Evolutionary conservation across 2,329 filamentous ascomycete genomes (phyloP).

Genomic region (Nannizziopsis barbatae): DNA sequence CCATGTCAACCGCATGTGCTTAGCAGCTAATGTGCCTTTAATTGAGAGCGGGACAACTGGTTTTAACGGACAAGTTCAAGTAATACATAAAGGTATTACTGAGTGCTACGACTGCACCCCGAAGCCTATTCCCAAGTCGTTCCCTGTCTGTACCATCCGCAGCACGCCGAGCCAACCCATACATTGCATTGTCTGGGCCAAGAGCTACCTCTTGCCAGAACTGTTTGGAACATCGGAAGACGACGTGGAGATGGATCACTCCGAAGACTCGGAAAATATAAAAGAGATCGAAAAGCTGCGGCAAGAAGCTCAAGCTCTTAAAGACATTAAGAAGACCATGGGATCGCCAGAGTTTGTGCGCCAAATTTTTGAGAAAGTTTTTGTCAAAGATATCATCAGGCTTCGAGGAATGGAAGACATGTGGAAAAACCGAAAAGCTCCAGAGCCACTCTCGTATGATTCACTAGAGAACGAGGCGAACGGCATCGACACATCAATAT

Average conservation of each 20-base stretch:
- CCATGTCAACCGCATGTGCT: conserved; percentile 95
- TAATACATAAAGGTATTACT: conserved; percentile 81
- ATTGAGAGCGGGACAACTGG: conserved; percentile 96
- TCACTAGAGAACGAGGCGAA: conserved; percentile 45
- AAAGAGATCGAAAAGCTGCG: conserved; percentile 79
- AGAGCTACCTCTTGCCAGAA: conserved; percentile 90
- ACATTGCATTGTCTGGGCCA: conserved; percentile 97
- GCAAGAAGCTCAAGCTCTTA: conserved; percentile 71
- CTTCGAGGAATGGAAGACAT: conserved; percentile 83
- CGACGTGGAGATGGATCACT: conserved; percentile 67
- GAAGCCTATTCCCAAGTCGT: conserved; percentile 84
- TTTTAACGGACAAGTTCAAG: conserved; percentile 94
- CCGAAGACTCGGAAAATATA: conserved; percentile 69
- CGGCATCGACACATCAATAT: conserved; percentile 43
- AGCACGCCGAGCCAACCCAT: conserved; percentile 94
- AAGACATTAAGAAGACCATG: conserved; percentile 69
- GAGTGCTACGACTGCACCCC: conserved; percentile 93
- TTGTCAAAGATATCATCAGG: conserved; percentile 69
- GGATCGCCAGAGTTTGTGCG: conserved; percentile 65
- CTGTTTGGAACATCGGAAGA: conserved; percentile 89
- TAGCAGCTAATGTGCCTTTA: conserved; percentile 78
- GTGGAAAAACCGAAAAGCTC: conserved; percentile 77
- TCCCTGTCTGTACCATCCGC: conserved; percentile 92
- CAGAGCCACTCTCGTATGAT: conserved; percentile 61
- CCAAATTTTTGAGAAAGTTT: conserved; percentile 87